phyloP scores from a whole-genome alignment of 2,329 filamentous ascomycete genomes.

The Teratosphaeria nubilosa region DNA sequence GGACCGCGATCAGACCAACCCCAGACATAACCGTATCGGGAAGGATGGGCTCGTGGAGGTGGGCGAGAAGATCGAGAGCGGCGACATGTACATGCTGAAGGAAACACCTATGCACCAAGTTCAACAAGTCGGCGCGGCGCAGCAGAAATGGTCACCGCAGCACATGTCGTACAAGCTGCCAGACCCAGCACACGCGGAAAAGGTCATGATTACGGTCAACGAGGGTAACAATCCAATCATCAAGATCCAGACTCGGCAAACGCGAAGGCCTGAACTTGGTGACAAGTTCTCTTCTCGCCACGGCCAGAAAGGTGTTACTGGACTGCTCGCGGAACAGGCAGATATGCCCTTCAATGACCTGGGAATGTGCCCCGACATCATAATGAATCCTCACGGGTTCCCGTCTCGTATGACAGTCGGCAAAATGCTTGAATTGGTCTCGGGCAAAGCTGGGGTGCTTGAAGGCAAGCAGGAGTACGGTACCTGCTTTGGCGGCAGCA shows the following conservation, averaged over 20 bases:
- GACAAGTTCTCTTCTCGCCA: slow-evolving; percentile 99
- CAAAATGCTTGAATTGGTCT: slow-evolving; percentile 90
- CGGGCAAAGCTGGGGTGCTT: slow-evolving; percentile 85
- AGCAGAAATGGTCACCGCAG: slow-evolving; percentile 21
- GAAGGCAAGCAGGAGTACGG: slow-evolving; percentile 82
- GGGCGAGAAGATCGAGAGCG: slow-evolving; percentile 64
- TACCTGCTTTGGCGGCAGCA: slow-evolving; percentile 73
- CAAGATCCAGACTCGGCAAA: slow-evolving; percentile 95
- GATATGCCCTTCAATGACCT: slow-evolving; percentile 92
- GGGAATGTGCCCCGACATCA: slow-evolving; percentile 91
- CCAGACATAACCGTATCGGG: slow-evolving; percentile 60
- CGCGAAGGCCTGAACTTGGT: slow-evolving; percentile 82
- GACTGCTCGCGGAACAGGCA: slow-evolving; percentile 91
- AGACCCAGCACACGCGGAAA: slow-evolving; percentile 76
- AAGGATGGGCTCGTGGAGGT: slow-evolving; percentile 83
- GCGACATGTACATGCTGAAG: slow-evolving; percentile 87
- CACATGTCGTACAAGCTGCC: slow-evolving; percentile 52
- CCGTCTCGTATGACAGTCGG: slow-evolving; percentile 99
- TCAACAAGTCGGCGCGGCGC: slow-evolving; percentile 24
- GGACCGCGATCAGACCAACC: slow-evolving; percentile 42
- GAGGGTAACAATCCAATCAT: slow-evolving; percentile 78
- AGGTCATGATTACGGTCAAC: slow-evolving; percentile 85
- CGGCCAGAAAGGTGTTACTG: slow-evolving; percentile 95
- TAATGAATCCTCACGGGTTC: slow-evolving; percentile 99
- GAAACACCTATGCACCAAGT: slow-evolving; percentile 72